phyloP scores from a whole-genome alignment of 2,329 filamentous ascomycete genomes.

The Colletotrichum higginsianum region DNA sequence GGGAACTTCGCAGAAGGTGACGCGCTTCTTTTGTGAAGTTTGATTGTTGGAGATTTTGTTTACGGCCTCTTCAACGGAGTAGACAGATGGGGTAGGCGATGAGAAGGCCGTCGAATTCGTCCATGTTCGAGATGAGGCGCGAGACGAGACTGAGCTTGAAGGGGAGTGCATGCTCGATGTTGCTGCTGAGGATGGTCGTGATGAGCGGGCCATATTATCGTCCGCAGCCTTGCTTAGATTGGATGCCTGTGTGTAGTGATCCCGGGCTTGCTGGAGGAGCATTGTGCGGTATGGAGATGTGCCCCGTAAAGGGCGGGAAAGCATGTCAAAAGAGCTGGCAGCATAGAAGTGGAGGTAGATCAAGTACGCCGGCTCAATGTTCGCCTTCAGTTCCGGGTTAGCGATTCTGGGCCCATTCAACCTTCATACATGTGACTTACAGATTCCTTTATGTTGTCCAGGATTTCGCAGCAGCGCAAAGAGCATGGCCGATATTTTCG shows the following conservation, averaged over 20 bases:
- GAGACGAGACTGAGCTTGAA: constrained; percentile 58
- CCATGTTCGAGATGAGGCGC: constrained; percentile 54
- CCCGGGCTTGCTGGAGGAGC: constrained; percentile 66
- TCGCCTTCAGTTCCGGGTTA: constrained; percentile 48
- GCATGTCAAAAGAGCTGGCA: constrained; percentile 72
- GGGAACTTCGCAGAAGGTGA: constrained; percentile 54
- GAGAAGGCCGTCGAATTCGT: constrained; percentile 60
- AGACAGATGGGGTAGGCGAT: constrained; percentile 63
- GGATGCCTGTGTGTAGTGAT: constrained; percentile 66
- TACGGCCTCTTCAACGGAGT: constrained; percentile 52
- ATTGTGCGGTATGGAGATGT: constrained; percentile 62
- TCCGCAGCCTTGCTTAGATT: constrained; percentile 64
- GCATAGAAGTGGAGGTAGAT: constrained; percentile 75
- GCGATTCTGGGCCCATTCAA: not conserved
- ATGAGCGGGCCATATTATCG: constrained; percentile 56
- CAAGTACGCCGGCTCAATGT: constrained; percentile 67
- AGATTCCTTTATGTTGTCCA: constrained; percentile 62
- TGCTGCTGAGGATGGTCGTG: constrained; percentile 55
- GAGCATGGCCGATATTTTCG: constrained; percentile 68
- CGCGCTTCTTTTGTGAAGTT: constrained; percentile 54
- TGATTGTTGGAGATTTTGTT: constrained; percentile 19
- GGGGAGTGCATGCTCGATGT: constrained; percentile 62
- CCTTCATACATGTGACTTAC: constrained; percentile 52
- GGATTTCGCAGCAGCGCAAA: constrained; percentile 66
- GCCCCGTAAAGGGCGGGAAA: constrained; percentile 63